Conservation (phyloP, 148 eudicot genomes). For the Beta vulgaris region DNA sequence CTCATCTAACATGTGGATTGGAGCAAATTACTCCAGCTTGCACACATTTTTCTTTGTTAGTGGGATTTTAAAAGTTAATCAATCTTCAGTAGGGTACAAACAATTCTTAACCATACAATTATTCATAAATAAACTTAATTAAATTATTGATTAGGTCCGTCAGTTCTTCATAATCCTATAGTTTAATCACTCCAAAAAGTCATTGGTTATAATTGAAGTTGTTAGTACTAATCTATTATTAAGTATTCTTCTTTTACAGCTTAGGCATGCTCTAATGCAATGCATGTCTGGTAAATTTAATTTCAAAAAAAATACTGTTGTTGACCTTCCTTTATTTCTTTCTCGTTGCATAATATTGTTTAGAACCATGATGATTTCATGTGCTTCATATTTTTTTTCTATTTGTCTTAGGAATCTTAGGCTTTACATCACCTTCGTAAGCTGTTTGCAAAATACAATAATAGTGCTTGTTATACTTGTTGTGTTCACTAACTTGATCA, state of each 20-base stretch:
- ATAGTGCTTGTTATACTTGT: no score
- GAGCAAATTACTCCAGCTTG: conserved; percentile 13
- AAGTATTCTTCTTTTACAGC: not conserved
- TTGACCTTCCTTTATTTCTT: not conserved
- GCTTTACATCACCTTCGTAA: conserved; percentile 4
- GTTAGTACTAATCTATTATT: not conserved
- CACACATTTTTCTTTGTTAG: not conserved
- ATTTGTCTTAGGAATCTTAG: conserved; percentile 12
- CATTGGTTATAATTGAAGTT: conserved; percentile 7
- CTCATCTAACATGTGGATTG: conserved; percentile 19
- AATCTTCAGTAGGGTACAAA: conserved; percentile 4
- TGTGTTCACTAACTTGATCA: no score
- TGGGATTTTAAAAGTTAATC: conserved; percentile 7
- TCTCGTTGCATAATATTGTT: not conserved
- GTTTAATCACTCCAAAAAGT: not conserved
- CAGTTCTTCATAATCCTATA: not conserved
- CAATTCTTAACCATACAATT: conserved; percentile 14
- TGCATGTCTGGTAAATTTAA: not conserved
- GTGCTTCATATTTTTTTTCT: conserved; percentile 1
- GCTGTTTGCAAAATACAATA: not conserved
- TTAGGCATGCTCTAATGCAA: conserved; percentile 7
- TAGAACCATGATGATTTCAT: conserved; percentile 7
- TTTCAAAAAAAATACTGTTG: not conserved
- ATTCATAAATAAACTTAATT: not conserved
- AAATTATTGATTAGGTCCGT: not conserved